A percentile compares a stretch with the other conserved stretches of the same genome.
These are phyloP conservation scores for Cryoendolithus antarcticus DNA, from an alignment of 2,329 filamentous ascomycete genomes.

Conservation along the genomic window DNA sequence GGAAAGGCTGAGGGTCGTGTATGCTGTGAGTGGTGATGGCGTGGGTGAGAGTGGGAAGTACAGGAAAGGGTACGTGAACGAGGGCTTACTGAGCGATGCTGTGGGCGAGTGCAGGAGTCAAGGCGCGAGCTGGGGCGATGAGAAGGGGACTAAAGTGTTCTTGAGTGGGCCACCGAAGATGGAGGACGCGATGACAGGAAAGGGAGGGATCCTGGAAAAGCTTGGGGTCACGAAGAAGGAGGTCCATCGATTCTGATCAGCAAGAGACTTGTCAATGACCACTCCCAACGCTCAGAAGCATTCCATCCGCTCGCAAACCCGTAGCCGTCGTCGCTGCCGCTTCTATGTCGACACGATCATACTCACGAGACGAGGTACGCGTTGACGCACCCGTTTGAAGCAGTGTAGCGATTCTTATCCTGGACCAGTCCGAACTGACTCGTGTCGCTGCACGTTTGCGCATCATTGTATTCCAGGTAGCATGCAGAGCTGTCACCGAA, in stretches of 20 bases:
- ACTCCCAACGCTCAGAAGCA: too few species aligned
- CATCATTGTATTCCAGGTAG: background rate
- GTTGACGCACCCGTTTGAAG: background rate
- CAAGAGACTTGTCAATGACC: too few species aligned
- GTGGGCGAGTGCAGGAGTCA: constrained; percentile 23
- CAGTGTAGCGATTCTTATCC: background rate
- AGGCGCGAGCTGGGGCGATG: constrained; percentile 17
- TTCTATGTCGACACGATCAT: too few species aligned
- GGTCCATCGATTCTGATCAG: constrained; percentile 43
- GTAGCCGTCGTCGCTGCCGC: too few species aligned
- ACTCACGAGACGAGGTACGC: background rate
- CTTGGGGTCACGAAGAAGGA: constrained; percentile 47
- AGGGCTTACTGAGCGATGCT: constrained; percentile 42
- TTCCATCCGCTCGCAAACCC: too few species aligned
- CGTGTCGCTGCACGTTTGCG: background rate
- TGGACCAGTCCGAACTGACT: background rate
- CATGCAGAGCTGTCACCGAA: background rate
- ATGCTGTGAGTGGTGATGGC: constrained; percentile 42
- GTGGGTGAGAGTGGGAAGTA: constrained; percentile 27
- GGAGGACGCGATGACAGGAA: constrained; percentile 45
- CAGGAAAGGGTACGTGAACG: constrained; percentile 46
- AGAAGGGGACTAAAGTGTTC: constrained; percentile 46
- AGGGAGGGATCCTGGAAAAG: constrained; percentile 42
- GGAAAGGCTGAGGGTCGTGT: constrained; percentile 44
- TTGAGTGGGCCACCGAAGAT: constrained; percentile 58